Evolutionary conservation across 2,329 filamentous ascomycete species (phyloP).

Genomic region (Trichoderma brevicompactum): DNA sequence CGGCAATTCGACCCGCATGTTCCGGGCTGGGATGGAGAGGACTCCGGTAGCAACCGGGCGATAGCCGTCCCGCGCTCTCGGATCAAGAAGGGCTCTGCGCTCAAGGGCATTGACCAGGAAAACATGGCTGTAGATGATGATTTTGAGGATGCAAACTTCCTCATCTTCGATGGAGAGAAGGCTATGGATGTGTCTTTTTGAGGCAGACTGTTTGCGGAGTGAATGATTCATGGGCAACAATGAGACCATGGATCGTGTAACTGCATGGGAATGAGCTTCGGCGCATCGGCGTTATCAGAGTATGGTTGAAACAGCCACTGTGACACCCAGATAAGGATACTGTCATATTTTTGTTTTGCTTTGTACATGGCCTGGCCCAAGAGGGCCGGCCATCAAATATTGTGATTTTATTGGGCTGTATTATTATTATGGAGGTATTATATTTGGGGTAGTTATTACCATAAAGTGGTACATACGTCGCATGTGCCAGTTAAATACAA

Average conservation of each 20-base stretch:
- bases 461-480: neutral
- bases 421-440: neutral
- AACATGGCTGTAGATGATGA: conserved; percentile 55
- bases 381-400: neutral
- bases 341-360: neutral
- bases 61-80: conserved; percentile 54
- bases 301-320: neutral
- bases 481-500: conserved; percentile 7
- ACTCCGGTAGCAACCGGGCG: conserved; percentile 48
- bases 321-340: neutral
- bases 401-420: neutral
- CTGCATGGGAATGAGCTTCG: neutral
- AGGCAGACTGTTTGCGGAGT: neutral
- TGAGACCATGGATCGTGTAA: neutral
- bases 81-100: conserved; percentile 34
- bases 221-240: neutral
- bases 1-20: conserved; percentile 18
- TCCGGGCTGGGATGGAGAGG: conserved; percentile 45
- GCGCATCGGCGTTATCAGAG: conserved; percentile 13
- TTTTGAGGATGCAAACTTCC: conserved; percentile 72
- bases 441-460: conserved; percentile 13
- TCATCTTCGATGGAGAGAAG: conserved; percentile 52
- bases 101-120: conserved; percentile 48
- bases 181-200: conserved; percentile 44
- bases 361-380: neutral